phyloP scores from a whole-genome alignment of 257 asterid species.

The Primulina tabacum region DNA sequence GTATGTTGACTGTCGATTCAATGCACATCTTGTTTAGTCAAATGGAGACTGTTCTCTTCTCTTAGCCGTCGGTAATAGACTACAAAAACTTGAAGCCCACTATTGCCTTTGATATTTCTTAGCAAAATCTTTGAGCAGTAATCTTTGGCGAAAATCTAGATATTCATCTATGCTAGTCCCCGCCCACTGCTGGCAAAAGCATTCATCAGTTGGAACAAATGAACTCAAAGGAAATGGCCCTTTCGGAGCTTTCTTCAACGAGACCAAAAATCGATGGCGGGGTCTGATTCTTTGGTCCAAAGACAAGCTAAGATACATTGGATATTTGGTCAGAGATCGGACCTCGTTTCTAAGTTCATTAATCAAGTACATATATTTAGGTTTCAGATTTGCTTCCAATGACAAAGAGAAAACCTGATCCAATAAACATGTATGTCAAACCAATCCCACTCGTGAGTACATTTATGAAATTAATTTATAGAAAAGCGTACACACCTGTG shows the following conservation, averaged over 20 bases:
- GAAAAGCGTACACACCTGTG: conserved; percentile 61
- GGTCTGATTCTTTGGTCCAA: conserved; percentile 94
- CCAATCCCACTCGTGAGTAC: conserved; percentile 18
- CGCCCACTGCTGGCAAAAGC: conserved; percentile 95
- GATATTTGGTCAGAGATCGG: conserved; percentile 78
- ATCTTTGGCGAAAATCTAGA: conserved; percentile 78
- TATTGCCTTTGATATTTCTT: conserved; percentile 67
- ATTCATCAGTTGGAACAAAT: conserved; percentile 83
- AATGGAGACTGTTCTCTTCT: conserved; percentile 8
- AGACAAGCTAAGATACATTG: conserved; percentile 83
- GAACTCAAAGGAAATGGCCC: conserved; percentile 96
- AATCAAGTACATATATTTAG: conserved; percentile 84
- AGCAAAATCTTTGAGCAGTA: conserved; percentile 77
- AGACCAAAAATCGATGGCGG: conserved; percentile 83
- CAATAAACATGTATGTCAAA: conserved; percentile 12
- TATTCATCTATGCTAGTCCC: conserved; percentile 83
- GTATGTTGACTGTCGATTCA: conserved; percentile 7
- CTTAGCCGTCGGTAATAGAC: conserved; percentile 15
- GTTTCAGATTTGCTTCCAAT: conserved; percentile 80
- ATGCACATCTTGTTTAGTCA: conserved; percentile 6
- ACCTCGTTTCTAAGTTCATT: conserved; percentile 87
- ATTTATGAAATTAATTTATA: conserved; percentile 7
- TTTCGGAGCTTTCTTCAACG: conserved; percentile 81
- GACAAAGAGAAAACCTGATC: conserved; percentile 85
- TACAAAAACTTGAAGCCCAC: conserved; percentile 20